Percentiles rank a stretch among this genome's conserved stretches.
Evolutionary conservation across 805 yeast genomes (phyloP).

Genomic region (Kuraishia ogatae): DNA sequence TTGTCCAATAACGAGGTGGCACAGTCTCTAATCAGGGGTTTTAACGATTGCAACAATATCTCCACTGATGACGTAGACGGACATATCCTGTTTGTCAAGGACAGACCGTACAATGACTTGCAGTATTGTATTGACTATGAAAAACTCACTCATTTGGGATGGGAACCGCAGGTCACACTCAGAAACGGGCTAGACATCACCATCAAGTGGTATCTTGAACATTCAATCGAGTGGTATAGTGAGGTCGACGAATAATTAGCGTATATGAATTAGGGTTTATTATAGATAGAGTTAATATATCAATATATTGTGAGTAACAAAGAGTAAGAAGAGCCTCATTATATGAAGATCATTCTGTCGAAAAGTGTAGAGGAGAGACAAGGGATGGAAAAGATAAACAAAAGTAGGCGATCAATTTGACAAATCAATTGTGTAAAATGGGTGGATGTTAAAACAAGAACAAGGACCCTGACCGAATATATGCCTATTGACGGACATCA

Average conservation of each 20-base stretch:
- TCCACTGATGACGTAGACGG: background rate
- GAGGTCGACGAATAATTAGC: background rate
- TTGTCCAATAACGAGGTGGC: background rate
- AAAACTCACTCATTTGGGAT: constrained; percentile 2
- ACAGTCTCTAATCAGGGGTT: background rate
- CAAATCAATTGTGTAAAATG: no score
- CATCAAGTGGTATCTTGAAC: constrained; percentile 1
- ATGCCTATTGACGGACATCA: no score
- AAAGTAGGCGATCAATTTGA: no score
- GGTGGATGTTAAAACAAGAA: no score
- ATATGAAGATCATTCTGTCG: no score
- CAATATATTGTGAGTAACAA: no score
- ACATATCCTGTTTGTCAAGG: constrained; percentile 17
- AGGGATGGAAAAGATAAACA: no score
- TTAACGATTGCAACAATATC: background rate
- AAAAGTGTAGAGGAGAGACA: no score
- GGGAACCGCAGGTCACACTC: constrained; percentile 1
- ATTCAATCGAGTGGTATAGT: background rate
- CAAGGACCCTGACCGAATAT: no score
- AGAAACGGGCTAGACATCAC: background rate
- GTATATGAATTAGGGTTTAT: no score
- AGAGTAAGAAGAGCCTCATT: no score
- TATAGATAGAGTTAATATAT: no score
- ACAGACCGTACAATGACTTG: constrained; percentile 10
- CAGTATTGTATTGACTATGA: constrained; percentile 3